Evolutionary conservation across 768 basidiomycete genomes (phyloP), one percentile per base, ranked within the genome.

Genomic region (Amanita brunnescens): DNA sequence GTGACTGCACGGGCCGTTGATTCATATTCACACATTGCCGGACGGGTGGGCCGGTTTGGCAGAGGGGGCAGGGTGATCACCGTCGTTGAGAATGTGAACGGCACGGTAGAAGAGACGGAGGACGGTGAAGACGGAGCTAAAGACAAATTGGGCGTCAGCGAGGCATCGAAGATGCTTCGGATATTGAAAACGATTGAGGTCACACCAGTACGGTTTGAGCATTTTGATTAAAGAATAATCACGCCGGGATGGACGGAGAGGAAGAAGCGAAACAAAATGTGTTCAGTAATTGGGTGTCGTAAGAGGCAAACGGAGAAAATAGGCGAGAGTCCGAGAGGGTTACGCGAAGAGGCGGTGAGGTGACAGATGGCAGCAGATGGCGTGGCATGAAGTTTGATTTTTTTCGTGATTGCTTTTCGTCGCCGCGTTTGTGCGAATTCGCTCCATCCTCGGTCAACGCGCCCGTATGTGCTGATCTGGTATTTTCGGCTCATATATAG

Each of bases 11-110:
- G 62, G 57, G 65, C 67, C 9, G 75, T 78, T 34, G 83, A 85
- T 56, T 71, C 70, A 35, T 90, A 90, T 61, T 54, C 81, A 56
- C 87, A 90, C 58, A 67, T 82, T 37, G 80, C 83, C 5, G 87
- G 88, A 12, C 79, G 87, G 10, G 84, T 83, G n/a, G 85, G 87
- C 18, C 75, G 87, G 53, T 84, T 86, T 61, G 81, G 83, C 40
- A 64, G 76, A 38, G 66, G 64, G 18, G 87, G 87, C 13, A 83
- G 78, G 64, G 84, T 87, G 47, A 70, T 90, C 52, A 79, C 73
- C 23, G 69, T 88, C 34, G 63, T 89, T 32, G 74, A 77, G 42
- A 68, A 65, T 48, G 68, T 60, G 34, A 67, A 13, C 9, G 44
- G 60, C 49, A 63, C 61, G 42, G 52, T 23, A 43, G 60, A 52